phyloP scores from a whole-genome alignment of 192 early-diverging fungal species.

The Phycomyces nitens region DNA sequence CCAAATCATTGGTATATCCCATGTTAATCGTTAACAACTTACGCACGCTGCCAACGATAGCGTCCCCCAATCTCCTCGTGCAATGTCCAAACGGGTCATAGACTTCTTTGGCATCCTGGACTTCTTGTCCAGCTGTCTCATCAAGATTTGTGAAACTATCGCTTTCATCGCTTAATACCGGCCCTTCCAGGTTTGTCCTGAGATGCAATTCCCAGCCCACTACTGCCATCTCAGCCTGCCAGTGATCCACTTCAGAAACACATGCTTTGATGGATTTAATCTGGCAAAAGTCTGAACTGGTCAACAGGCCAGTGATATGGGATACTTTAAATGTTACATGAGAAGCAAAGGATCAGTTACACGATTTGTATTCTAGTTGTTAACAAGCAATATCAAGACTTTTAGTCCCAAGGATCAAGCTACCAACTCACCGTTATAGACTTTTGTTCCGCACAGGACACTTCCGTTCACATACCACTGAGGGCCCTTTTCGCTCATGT shows the following conservation, averaged over 20 bases:
- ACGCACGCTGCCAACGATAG: neutral
- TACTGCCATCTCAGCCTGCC: constrained; percentile 10
- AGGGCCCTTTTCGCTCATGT: neutral
- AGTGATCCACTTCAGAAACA: constrained; percentile 8
- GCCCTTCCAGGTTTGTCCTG: neutral
- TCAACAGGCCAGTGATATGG: constrained; percentile 4
- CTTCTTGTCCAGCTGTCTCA: too few relatives aligned
- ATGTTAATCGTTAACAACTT: neutral
- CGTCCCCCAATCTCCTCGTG: neutral
- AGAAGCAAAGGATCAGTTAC: neutral
- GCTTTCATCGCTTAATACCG: constrained; percentile 1
- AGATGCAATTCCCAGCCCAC: constrained; percentile 21
- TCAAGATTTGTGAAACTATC: neutral
- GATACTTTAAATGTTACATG: constrained; percentile 10
- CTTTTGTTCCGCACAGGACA: constrained; percentile 12
- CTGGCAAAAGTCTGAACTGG: constrained; percentile 8
- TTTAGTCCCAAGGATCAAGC: too few relatives aligned
- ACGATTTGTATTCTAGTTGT: neutral
- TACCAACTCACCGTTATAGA: constrained; percentile 20
- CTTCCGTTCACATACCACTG: constrained; percentile 32
- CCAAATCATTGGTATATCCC: neutral
- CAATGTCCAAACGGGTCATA: neutral
- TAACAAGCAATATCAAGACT: too few relatives aligned
- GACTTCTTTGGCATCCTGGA: neutral
- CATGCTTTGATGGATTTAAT: neutral